A percentile compares a stretch with the other conserved stretches of the same genome.
Conservation (phyloP, 805 yeast species). For the Ogataea minuta region DNA sequence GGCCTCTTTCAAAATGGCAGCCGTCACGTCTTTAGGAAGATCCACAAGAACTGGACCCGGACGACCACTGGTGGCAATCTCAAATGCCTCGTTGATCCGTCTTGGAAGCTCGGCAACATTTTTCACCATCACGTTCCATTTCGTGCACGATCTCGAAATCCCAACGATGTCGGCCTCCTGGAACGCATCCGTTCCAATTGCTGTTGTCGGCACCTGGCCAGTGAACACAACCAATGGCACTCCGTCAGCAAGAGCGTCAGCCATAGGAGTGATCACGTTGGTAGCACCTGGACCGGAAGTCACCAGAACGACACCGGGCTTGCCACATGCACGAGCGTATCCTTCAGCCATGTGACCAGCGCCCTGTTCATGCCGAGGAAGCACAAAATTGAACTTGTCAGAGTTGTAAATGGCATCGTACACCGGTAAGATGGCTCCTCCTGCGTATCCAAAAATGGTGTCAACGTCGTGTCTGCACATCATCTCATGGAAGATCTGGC, state of each 20-base stretch:
- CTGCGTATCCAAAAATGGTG: slow-evolving; percentile 96
- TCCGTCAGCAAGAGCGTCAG: slow-evolving; percentile 97
- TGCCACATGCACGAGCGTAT: slow-evolving; percentile 91
- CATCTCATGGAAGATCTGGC: slow-evolving; percentile 98
- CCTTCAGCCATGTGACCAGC: slow-evolving; percentile 99
- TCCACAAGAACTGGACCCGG: slow-evolving; percentile 99
- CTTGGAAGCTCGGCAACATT: slow-evolving; percentile 90
- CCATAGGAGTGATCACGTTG: slow-evolving; percentile 97
- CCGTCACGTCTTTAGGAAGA: slow-evolving; percentile 97
- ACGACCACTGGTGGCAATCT: slow-evolving; percentile 92
- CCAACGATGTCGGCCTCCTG: slow-evolving; percentile 99
- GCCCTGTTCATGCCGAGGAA: slow-evolving; percentile 98
- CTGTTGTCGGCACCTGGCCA: slow-evolving; percentile 94
- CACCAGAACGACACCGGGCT: slow-evolving; percentile 95
- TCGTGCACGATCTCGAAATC: slow-evolving; percentile 94
- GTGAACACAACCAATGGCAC: slow-evolving; percentile 95
- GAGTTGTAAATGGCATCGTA: slow-evolving; percentile 96
- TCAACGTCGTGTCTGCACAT: slow-evolving; percentile 95
- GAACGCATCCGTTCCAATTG: slow-evolving; percentile 98
- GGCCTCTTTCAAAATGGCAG: slow-evolving; percentile 79
- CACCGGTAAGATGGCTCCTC: slow-evolving; percentile 98
- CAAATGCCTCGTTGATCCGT: slow-evolving; percentile 96
- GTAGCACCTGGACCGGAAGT: slow-evolving; percentile 99
- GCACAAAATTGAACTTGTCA: slow-evolving; percentile 79
- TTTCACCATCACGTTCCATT: slow-evolving; percentile 99